Evolutionary conservation across 495 filamentous ascomycete genomes (phyloP), one percentile per base, ranked within the genome.

Genomic region (Astrothelium subdiscretum): DNA sequence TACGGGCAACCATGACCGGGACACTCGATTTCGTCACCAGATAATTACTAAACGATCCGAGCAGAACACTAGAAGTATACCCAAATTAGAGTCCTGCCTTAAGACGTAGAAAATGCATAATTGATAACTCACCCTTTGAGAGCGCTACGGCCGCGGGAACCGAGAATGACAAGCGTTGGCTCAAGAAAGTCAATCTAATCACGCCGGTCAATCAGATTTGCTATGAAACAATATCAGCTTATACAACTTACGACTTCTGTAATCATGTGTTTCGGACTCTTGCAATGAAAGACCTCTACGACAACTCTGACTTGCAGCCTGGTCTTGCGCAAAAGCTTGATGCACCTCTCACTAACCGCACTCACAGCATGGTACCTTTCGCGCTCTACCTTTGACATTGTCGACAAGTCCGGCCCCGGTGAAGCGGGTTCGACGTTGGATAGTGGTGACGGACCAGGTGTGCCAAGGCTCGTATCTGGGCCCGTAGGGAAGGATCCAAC

Each of bases 271-370:
- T 76, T 76, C 24, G 92, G 91, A 67, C 88, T 95, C 80, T 96
- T 97, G 86, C 94, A 97, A 72, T 97, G 92, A 65, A 97, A 89
- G 24, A 97, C 92, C 72, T 98, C 94, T 35, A 98, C 86, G 29
- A 94, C 89, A 59, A 96, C 84, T 54, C 89, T 84, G 38, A 96
- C 91, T 70, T 97, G 92, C 43, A 98, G 78, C 60, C 88, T 79
- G 4, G 94, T 98, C 79, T 91, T 95, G 65, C 92, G 81, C 63
- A 98, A 77, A 51, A 97, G 74, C 67, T 87, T 89, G 32, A 92
- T 83, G 63, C 92, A 90, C 1, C 87, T 81, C 42, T 89, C 80
- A 6, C 87, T 89, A 51, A 98, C 87, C 52, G 85, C 82, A 44
- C 88, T 83, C 18, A 88, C 82, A 5, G 90, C 92, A 67, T 83